Base-by-base conservation (phyloP, 306 rosid genomes). In the Inga oerstediana region DNA sequence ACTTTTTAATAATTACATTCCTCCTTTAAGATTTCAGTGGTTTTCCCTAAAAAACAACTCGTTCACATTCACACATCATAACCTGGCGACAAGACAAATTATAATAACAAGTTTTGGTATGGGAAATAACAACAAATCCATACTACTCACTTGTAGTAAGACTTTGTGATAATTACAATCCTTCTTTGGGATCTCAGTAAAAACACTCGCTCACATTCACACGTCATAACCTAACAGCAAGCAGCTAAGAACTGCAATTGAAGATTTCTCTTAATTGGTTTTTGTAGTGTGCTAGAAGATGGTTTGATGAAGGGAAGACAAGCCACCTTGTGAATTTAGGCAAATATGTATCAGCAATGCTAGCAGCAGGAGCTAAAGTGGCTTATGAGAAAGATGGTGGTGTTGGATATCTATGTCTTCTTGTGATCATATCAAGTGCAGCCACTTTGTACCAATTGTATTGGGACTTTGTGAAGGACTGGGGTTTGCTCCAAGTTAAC, bases 391-490 rank as follows among this genome's bases (percentile, higher is more conserved):
- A 94, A 82, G 98, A 97, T 76, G 79, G 46, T 44, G 79, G 87
- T 77, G 89, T 49, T 77, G 99, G 88, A 45, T 92, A 95, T 97
- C 90, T 94, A 17, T 94, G 97, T 77, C 87, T 94, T 58, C 91
- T 97, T 76, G 98, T 97, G 90, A 74, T 90, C 76, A 87, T 94
- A 93, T 97, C 98, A 66, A 97, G 94, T 90, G 89, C 83, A 34
- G 98, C 98, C 83, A 97, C 99, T 78, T 52, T 91, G 71, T 97
- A 97, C 89, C 99, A 97, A 90, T 90, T 97, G 90, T 97, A 97
- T 64, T 97, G 99, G 99, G 99, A 97, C 89, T 97, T 91, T 91
- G 99, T 97, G 54, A 92, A 86, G 85, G 99, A 97, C 80, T 97
- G 99, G 99, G 99, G 99, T 89, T 90, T 97, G 92, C 97, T 97